Evolutionary conservation across 2,329 filamentous ascomycete species (phyloP).

Genomic region (Curvularia hawaiiensis): DNA sequence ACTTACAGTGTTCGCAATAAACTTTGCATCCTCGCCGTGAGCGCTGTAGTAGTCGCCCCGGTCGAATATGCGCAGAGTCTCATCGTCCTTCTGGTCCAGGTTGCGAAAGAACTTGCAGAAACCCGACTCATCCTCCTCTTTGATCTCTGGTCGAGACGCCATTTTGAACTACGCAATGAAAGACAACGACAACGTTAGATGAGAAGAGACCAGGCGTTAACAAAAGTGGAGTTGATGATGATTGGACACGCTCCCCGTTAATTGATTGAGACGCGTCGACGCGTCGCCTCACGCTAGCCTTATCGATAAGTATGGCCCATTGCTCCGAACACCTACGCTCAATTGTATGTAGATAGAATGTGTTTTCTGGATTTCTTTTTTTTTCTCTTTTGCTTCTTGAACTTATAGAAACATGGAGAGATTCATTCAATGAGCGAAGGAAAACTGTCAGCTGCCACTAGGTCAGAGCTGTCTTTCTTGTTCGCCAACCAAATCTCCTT

Average conservation of each 20-base stretch:
- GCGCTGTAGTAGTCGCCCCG: slow-evolving; percentile 94
- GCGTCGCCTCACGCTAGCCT: slow-evolving; percentile 9
- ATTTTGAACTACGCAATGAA: slow-evolving; percentile 39
- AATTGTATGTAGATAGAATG: not conserved
- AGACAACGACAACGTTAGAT: not conserved
- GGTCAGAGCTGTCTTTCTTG: too few species aligned
- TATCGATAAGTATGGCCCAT: slow-evolving; percentile 4
- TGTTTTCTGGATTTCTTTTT: not conserved
- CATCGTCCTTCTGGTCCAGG: slow-evolving; percentile 71
- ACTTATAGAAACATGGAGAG: not conserved
- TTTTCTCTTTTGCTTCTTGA: not conserved
- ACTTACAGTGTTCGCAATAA: slow-evolving; percentile 76
- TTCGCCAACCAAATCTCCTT: not conserved
- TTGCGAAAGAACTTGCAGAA: slow-evolving; percentile 97
- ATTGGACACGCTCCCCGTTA: slow-evolving; percentile 10
- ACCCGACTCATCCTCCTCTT: slow-evolving; percentile 92
- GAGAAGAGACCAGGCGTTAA: not conserved
- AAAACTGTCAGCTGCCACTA: too few species aligned
- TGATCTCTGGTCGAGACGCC: slow-evolving; percentile 62
- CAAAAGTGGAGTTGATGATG: not conserved
- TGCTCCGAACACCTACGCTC: not conserved
- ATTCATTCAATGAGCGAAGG: too few species aligned
- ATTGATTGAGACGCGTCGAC: slow-evolving; percentile 14
- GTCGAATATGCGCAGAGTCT: slow-evolving; percentile 89
- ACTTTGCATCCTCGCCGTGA: slow-evolving; percentile 83